Base-by-base conservation (phyloP, 179 eudicot genomes). In the Monotropa hypopitys region DNA sequence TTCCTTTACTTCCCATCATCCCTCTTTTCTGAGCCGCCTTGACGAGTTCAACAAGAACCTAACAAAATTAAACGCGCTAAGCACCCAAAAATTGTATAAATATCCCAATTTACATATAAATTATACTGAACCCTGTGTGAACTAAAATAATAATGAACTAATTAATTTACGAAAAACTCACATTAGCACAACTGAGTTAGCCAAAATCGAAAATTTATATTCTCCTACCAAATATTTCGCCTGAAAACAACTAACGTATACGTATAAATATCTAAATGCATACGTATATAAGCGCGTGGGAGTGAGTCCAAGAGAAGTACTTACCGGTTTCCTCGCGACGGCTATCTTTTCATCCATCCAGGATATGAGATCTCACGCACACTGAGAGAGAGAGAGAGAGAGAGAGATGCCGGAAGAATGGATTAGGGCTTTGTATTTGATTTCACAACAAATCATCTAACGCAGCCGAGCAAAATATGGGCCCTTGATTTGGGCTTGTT, bases 41-140 rank as follows among this genome's bases (percentile, higher is more conserved):
- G 59, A 93, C 98, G 61, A 89, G 80, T 73, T 88, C 87, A 72
- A 86, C 94, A 30, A 93, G 90, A 80, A 81, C 92, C 99, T 93
- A 79, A 71, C 61, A 28, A 62, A 11, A 46, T 47, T 16, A 4
- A 49, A 18, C 49, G 35, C 32, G 62, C 23, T 49, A 30, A 72
- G 18, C n/a, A n/a, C 12, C 33, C 61, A 26, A 20, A 26, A 74
- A 49, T 69, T 66, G 49, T 46, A 75, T 28, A 75, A 59, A 15
- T 10, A 42, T 38, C 76, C 16, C 32, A 7, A 45, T 45, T 9
- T 45, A 50, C 35, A 18, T 49, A 53, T 3, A 32, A 30, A 16
- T 38, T 16, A 6, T 18, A 15, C n/a, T n/a, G n/a, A 33, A 51
- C 15, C 1, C 4, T n/a, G n/a, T 4, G 20, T 35, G 12, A 38